Evolutionary conservation across 2,329 filamentous ascomycete genomes (phyloP), one percentile per base, ranked within the genome.

Genomic region (Aureobasidium mangrovei): DNA sequence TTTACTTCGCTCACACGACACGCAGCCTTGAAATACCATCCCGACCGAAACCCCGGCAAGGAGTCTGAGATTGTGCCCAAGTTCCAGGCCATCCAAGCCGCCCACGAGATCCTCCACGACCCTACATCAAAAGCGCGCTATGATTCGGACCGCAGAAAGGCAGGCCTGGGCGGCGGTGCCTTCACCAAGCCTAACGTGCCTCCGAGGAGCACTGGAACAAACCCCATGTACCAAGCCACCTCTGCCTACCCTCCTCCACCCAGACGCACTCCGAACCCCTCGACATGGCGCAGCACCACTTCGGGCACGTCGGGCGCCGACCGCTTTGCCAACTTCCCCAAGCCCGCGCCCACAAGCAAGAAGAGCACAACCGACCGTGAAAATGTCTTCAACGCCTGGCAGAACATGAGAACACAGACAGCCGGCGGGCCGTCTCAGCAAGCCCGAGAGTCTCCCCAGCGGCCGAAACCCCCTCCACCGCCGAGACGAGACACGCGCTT

Each of bases 81-180:
- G 64, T 95, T 95, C 64, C 87, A 94, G 68, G 80, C 84, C 47
- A 94, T 95, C 46, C 88, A 94, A 69, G 82, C 86, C 4, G 90
- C 90, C 26, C 84, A 94, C 65, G 90, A 95, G 67, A 77, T 95
- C 52, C 73, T 88, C 43, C 77, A 74, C 59, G 82, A 85, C 61
- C 71, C 78, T 2, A 70, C 72, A n/a, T 72, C 75, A 60, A 79
- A 82, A 57, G 65, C 74, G 36, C 81, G 79, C 64, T 85, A 85
- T 61, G 82, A 85, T 64, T 73, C 73, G n/a, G 80, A 82, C 58
- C 73, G 81, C 53, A 70, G 76, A 54, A 79, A 77, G 56, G 73
- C 72, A 51, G 74, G 74, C 63, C 61, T 69, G 6, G 47, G 36
- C 9, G 47, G 38, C 28, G 49, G 49, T 7, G 57, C 58, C 7